Base-by-base conservation (phyloP, 2,329 filamentous ascomycete genomes). In the Cytospora piceicola region DNA sequence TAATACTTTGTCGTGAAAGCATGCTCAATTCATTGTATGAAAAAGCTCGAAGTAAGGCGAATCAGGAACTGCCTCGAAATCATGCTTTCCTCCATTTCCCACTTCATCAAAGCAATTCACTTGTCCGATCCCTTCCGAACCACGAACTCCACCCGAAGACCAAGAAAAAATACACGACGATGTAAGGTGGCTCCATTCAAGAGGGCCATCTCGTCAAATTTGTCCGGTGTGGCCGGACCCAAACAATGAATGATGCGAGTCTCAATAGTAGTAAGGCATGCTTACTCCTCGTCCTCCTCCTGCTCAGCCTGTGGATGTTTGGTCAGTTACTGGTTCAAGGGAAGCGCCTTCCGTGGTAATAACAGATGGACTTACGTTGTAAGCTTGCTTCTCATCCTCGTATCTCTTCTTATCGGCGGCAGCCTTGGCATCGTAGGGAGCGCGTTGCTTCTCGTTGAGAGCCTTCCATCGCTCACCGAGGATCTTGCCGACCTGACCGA, bases 391-490 rank as follows among this genome's bases (percentile, higher is more conserved):
- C 88, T 98, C 93, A 73, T 97, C 92, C 80, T 98, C 94, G 78
- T 98, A 99, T 69, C 95, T 90, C 90, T 98, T 97, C 92, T 98
- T 99, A 83, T 99, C 95, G 70, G 90, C 85, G 61, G 91, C 92
- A 77, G 95, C 95, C 90, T 98, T 98, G 78, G 92, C 91, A 82
- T 98, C 94, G 76, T 98, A 99, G 14, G 95, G 95, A 70, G 85
- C 83, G 75, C 94, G 93, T 81, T 98, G 92, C 86, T 95, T 93
- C 73, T 97, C 93, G 80, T 87, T 92, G 71, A 99, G 86, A 67
- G 90, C 91, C 93, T 99, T 99, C 95, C 95, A 99, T 84, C 91
- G 91, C 88, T 97, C 94, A 81, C 95, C 95, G 68, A 99, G 93
- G 75, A 95, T 86, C 88, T 98, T 98, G 83, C 95, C 95, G 75